Base-by-base conservation (phyloP, 805 yeast species). In the Yamadazyma philogaea region DNA sequence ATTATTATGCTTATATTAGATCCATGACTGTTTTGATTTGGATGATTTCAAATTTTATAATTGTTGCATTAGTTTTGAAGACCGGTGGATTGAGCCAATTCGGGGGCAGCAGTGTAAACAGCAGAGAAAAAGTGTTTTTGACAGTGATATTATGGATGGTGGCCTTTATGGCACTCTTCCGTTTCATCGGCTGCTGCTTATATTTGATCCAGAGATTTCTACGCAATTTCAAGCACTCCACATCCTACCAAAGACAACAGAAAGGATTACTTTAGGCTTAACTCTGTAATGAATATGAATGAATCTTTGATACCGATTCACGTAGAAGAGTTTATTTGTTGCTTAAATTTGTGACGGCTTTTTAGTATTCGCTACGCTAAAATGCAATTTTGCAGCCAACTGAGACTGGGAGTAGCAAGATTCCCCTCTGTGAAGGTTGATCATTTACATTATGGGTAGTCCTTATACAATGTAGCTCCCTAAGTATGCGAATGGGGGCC, bases 101-200 rank as follows among this genome's bases (percentile, higher is more conserved):
- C 41, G 63, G 67, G 3, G 59, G 59, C 20, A 59, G 66, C 6
- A 45, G 57, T 28, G 62, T 56, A 7, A 49, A 58, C 3, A 65
- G 63, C 34, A 60, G 74, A 39, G 61, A 71, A 11, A 60, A 67
- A 26, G 64, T 75, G 3, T 72, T 65, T 49, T 69, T 71, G 55
- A 72, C 78, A 12, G 78, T 79, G 18, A 64, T 81, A 45, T 69
- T 80, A 44, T 79, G 84, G 83, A 59, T 77, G 31, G 83, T 78
- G 32, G 84, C 84, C 1, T 73, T 78, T 34, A 64, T 81, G 67
- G 82, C 85, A 0, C 57, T 74, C 7, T 72, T 81, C 61, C 57
- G 84, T 33, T 70, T 80, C 46, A 47, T 75, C 37, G 86, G 86
- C 7, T 74, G 82, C 51, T 46, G 67, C 8, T 42, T 66, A 16